Conservation (phyloP, 495 filamentous ascomycete species). For the Neurospora africana region DNA sequence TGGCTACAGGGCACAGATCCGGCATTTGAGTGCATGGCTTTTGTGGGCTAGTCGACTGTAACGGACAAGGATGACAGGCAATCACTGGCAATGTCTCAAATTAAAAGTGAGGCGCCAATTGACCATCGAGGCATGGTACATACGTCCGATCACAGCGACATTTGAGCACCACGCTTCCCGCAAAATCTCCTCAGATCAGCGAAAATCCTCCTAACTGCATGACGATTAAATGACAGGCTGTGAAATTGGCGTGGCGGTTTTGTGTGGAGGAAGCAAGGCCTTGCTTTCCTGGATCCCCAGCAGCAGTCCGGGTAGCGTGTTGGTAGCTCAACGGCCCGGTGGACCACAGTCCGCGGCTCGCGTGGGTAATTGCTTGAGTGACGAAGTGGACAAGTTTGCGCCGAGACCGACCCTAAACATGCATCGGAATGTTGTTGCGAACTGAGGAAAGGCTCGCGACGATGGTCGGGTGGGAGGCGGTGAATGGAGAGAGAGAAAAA, state of each 20-base stretch:
- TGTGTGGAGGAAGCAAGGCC: background rate
- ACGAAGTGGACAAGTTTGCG: background rate
- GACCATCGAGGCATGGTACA: background rate
- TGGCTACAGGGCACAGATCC: background rate
- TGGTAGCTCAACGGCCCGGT: background rate
- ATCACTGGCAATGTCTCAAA: background rate
- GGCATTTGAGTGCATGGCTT: background rate
- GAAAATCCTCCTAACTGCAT: background rate
- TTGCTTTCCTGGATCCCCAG: background rate
- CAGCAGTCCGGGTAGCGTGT: background rate
- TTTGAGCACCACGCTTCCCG: background rate
- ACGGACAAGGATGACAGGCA: background rate
- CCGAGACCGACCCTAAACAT: background rate
- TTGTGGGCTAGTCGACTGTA: background rate
- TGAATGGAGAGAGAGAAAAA: background rate
- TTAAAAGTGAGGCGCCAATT: background rate
- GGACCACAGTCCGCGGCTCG: background rate
- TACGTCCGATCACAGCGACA: background rate
- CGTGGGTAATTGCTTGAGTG: background rate
- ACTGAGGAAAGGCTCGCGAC: background rate
- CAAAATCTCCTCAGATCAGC: background rate
- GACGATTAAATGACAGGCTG: background rate
- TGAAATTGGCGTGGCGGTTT: background rate
- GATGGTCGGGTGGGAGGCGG: background rate
- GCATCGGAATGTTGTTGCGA: background rate